A percentile compares a stretch with the other conserved stretches of the same genome.
Evolutionary conservation across 768 basidiomycete species (phyloP).

Genomic region (Steccherinum ochraceum): DNA sequence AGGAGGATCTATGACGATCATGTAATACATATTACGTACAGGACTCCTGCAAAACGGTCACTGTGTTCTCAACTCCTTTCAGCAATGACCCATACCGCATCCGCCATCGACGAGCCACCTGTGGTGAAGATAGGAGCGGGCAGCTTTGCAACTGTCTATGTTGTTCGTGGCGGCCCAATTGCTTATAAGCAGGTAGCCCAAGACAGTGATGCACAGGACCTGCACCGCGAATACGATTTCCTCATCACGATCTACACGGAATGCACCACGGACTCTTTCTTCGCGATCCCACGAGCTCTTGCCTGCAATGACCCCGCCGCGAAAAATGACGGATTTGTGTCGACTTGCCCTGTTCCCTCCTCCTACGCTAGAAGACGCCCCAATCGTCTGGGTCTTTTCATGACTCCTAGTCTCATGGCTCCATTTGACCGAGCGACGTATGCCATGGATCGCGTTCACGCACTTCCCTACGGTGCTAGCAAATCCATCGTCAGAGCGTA

Average conservation of each 20-base stretch:
- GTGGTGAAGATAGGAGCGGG: conserved; percentile 1
- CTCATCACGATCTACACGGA: conserved; percentile 10
- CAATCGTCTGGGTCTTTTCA: neutral
- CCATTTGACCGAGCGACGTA: conserved; percentile 10
- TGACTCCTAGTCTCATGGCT: neutral
- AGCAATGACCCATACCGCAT: neutral
- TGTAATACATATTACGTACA: too few species aligned
- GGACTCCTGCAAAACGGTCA: too few species aligned
- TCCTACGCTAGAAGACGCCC: neutral
- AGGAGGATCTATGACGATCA: too few species aligned
- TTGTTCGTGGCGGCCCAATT: neutral
- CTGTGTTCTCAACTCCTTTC: neutral
- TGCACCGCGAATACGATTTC: conserved; percentile 11
- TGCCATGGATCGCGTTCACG: conserved; percentile 23
- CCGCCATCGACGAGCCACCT: neutral
- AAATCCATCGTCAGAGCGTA: neutral
- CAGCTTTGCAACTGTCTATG: conserved; percentile 5
- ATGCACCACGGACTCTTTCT: conserved; percentile 17
- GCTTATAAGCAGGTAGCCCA: neutral
- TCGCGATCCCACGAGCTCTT: conserved; percentile 17
- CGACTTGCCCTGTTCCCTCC: neutral
- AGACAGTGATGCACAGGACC: neutral
- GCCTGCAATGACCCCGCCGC: conserved; percentile 16
- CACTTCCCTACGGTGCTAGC: conserved; percentile 10
- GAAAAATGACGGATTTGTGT: neutral